Base-by-base conservation (phyloP, 257 asterid genomes). In the Buddleja alternifolia region DNA sequence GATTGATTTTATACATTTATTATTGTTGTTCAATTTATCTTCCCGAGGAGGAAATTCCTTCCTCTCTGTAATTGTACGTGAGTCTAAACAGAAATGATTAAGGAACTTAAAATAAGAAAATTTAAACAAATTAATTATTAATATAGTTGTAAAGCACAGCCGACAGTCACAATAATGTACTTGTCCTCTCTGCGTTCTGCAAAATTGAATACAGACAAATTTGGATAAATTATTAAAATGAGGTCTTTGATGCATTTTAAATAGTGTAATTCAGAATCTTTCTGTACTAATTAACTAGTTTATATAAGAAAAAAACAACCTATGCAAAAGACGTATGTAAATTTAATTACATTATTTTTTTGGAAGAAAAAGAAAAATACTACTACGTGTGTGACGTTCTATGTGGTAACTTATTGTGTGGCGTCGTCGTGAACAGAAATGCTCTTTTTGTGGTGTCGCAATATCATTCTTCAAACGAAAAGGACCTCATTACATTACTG, bases 91-190 rank as follows among this genome's bases (percentile, higher is more conserved):
- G 1, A 74, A 74, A 77, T 56, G 59, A 83, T 83, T 77, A 75
- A 48, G 15, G 34, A 63, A 24, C 46, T 47, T 45, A 46, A 72
- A 5, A 58, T 56, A 21, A 21, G 44, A 24, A 14, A 52, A 72
- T 64, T 68, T 54, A 25, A 56, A 17, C 53, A 69, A 69, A 45
- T 64, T 32, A 58, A 58, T 36, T n/a, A n/a, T n/a, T 23, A 61
- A 6, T 42, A 47, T 75, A 66, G 66, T 42, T 60, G 70, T 64
- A 57, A 47, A 68, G 65, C 80, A 46, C 73, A 73, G 83, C 85
- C 88, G 82, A 83, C 88, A 80, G 65, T 73, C 62, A 54, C 85
- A 80, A 83, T 80, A 77, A 83, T 80, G 77, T 46, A 71, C 79
- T 72, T 76, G 81, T 72, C 86, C 52, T 60, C 64, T 66, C 71